Evolutionary conservation across 176 grass and related monocot species (phyloP), one percentile per base, ranked within the genome.

Genomic region (Cenchrus purpureus): DNA sequence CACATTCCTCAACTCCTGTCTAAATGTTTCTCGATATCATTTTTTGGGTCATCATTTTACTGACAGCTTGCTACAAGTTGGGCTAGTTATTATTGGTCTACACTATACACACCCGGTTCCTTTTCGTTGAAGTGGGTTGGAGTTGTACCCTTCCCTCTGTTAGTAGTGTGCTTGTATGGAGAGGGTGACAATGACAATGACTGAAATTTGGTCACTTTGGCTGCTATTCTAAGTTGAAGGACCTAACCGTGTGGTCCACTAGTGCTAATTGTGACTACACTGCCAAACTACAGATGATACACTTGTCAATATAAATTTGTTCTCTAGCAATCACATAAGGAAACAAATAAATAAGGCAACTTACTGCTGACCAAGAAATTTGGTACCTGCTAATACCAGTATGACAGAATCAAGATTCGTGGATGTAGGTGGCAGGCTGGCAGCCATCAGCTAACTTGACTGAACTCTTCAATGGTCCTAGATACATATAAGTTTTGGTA

Each of bases 31-130:
- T 28, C 52, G 58, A 25, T 58, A 74, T 57, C 12, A 79, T 17
- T 44, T 84, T 79, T 58, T 28, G 15, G 10, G 34, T 25, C 74
- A 31, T 84, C 65, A 77, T 89, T 10, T 20, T 81, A 66, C 48
- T 12, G 44, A 15, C 44, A 76, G 14, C 65, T 65, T 78, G 7
- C 50, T 48, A 8, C 71, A 76, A 69, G 22, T 68, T 34, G 29
- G 50, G 50, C 17, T 7, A 22, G 54, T 42, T 80, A 65, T 34
- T 66, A 31, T 17, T 66, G 14, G 43, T 66, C 49, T 82, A 50
- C 19, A 15, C 29, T 66, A 31, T 82, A 50, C 19, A 15, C 29
- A 32, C 46, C 28, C 69, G 42, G 67, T 80, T 70, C 45, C 15
- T 25, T 55, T 61, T 67, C 62, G 61, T n/a, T 65, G 40, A 77